A percentile compares a stretch with the other conserved stretches of the same genome.
Evolutionary conservation across 2,329 filamentous ascomycete species (phyloP).

Genomic region (Colletotrichum navitas): DNA sequence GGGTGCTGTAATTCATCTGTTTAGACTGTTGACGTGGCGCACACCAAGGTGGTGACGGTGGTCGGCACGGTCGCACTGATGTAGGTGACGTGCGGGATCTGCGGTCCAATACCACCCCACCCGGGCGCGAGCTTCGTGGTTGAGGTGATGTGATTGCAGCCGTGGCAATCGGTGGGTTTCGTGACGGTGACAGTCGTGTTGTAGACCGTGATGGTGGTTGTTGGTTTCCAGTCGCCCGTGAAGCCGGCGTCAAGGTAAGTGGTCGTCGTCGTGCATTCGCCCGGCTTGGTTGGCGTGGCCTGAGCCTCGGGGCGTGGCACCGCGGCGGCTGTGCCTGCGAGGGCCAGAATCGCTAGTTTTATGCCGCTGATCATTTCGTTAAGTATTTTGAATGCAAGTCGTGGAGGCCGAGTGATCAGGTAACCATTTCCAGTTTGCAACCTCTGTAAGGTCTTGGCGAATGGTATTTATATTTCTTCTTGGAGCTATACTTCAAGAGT

Average conservation of each 20-base stretch:
- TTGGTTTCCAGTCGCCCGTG: slow-evolving; percentile 27
- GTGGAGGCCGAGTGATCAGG: neutral
- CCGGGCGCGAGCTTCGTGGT: neutral
- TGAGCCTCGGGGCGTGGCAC: neutral
- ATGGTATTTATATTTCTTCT: neutral
- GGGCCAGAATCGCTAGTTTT: neutral
- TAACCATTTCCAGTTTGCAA: too few relatives aligned
- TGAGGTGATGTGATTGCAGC: slow-evolving; percentile 13
- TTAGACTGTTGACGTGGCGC: slow-evolving; percentile 16
- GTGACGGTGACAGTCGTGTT: slow-evolving; percentile 13
- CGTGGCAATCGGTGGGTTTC: slow-evolving; percentile 23
- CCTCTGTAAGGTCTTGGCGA: neutral
- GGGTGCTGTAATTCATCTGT: neutral
- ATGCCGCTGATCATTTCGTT: slow-evolving; percentile 1
- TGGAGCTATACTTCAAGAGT: too few relatives aligned
- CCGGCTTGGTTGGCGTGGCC: neutral
- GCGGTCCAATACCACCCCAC: slow-evolving; percentile 27
- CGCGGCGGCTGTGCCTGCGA: neutral
- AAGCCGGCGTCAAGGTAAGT: slow-evolving; percentile 21
- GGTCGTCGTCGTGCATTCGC: slow-evolving; percentile 15
- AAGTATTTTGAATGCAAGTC: neutral
- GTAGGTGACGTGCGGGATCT: slow-evolving; percentile 6
- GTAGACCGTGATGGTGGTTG: slow-evolving; percentile 14
- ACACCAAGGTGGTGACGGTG: neutral
- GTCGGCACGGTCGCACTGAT: slow-evolving; percentile 20